These are phyloP conservation scores for Heterobasidion parviporum DNA, from an alignment of 1,284 basidiomycete genomes.

Conservation along the genomic window DNA sequence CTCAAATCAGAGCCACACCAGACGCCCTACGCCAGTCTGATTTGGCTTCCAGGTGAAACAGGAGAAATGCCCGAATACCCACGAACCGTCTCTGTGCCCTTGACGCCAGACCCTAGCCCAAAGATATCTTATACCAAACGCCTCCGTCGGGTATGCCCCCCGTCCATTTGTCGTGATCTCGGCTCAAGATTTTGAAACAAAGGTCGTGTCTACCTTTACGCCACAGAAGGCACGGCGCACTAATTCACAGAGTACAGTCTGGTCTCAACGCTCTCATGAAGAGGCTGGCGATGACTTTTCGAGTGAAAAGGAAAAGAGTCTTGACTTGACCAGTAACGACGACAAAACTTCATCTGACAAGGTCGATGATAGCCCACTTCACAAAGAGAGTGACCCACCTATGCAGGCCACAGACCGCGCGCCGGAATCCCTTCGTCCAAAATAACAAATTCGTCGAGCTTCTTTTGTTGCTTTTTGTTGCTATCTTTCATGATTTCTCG, in stretches of 20 bases:
- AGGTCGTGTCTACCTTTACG: not conserved
- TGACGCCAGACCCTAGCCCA: not conserved
- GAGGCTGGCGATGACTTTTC: not conserved
- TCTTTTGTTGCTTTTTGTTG: too few species aligned
- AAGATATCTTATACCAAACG: not conserved
- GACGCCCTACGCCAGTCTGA: too few species aligned
- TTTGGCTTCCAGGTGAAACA: not conserved
- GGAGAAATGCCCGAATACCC: not conserved
- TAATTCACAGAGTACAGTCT: not conserved
- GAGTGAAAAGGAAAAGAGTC: too few species aligned
- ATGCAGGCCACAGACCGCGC: too few species aligned
- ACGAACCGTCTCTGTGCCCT: not conserved
- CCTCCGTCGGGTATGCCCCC: not conserved
- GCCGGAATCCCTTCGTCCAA: too few species aligned
- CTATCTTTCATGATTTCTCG: too few species aligned
- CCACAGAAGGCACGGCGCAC: not conserved
- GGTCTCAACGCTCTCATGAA: not conserved
- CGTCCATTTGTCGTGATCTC: not conserved
- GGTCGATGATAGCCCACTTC: too few species aligned
- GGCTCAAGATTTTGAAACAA: not conserved
- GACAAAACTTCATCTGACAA: not conserved
- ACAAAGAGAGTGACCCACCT: too few species aligned
- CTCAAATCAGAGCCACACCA: too few species aligned
- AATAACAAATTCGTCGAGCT: too few species aligned
- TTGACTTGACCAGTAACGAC: not conserved